These are phyloP conservation scores for Aspergillus hiratsukae DNA, from an alignment of 2,329 filamentous ascomycete genomes.

Conservation along the genomic window DNA sequence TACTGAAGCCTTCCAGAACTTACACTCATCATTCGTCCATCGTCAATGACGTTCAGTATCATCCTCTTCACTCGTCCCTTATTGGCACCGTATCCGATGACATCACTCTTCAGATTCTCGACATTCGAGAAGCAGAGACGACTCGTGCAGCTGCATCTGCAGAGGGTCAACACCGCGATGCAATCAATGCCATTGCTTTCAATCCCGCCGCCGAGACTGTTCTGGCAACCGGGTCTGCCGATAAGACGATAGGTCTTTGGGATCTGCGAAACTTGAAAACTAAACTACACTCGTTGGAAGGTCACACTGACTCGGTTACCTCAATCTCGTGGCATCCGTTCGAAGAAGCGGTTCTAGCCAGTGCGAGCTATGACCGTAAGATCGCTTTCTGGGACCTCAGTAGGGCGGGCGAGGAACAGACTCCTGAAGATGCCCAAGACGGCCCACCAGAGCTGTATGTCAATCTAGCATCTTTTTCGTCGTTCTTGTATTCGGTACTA, in stretches of 20 bases:
- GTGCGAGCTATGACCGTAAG: constrained; percentile 85
- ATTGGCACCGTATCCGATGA: constrained; percentile 96
- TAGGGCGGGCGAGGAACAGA: constrained; percentile 87
- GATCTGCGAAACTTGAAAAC: constrained; percentile 86
- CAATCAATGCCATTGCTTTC: constrained; percentile 93
- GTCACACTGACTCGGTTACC: constrained; percentile 84
- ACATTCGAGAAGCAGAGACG: constrained; percentile 66
- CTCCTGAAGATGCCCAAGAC: constrained; percentile 90
- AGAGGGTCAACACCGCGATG: constrained; percentile 75
- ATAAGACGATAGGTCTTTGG: constrained; percentile 94
- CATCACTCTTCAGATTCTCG: constrained; percentile 84
- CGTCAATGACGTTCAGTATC: constrained; percentile 96
- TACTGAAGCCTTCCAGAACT: constrained; percentile 64
- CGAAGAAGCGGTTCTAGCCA: constrained; percentile 82
- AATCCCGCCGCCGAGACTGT: constrained; percentile 88
- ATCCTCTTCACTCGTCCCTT: constrained; percentile 76
- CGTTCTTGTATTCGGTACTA: background rate
- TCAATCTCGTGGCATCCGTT: constrained; percentile 92
- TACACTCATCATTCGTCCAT: constrained; percentile 87
- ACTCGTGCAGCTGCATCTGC: constrained; percentile 66
- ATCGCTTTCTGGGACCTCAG: constrained; percentile 97
- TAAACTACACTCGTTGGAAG: constrained; percentile 84
- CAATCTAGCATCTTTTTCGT: background rate
- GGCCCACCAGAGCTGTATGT: constrained; percentile 89
- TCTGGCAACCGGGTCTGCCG: constrained; percentile 86